Evolutionary conservation across 1,284 basidiomycete species (phyloP), one percentile per base, ranked within the genome.

Genomic region (Stygiomarasmius scandens): DNA sequence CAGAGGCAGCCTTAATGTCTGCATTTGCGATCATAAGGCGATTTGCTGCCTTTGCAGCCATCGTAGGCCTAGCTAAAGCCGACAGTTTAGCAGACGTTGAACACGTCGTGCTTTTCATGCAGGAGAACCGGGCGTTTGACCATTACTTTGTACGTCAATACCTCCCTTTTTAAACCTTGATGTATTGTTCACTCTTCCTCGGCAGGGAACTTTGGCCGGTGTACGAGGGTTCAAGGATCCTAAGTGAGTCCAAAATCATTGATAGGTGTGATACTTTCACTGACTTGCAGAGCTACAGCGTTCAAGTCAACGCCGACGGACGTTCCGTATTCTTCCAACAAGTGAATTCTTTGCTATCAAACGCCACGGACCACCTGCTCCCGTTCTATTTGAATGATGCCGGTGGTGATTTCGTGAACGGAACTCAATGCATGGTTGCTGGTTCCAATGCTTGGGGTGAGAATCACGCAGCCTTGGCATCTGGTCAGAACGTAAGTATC

Each of bases 191-290:
- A 45, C 9, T 23, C 22, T 23, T n/a, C 20, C 4, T 29, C 9
- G 11, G 9, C 22, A 58, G 52, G 56, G 56, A 24, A 54, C 56
- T 20, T 34, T 58, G 56, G 52, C 56, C 10, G 56, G 56, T 43
- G 52, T 58, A 12, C 43, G 56, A 54, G 56, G 56, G 16, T 58
- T 58, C 38, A 53, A 58, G 25, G 56, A 58, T 45, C 56, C 56
- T 9, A 58, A 58, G 56, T 58, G 11, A 49, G 47, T 46, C 22
- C 6, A 45, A 14, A 1, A 10, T 47, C 11, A 6, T 32, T 32
- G 29, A 6, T 32, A 5, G 12, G 29, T 12, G 5, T 12, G 12
- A 32, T 32, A 41, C 38, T 41, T 16, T 41, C 16, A 9, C 38
- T 8, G 6, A 9, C 16, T 41, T 19, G 38, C 16, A 8, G 10